Evolutionary conservation across 352 stramenopile genomes (phyloP).

Genomic region (Phytopythium kandeliae): DNA sequence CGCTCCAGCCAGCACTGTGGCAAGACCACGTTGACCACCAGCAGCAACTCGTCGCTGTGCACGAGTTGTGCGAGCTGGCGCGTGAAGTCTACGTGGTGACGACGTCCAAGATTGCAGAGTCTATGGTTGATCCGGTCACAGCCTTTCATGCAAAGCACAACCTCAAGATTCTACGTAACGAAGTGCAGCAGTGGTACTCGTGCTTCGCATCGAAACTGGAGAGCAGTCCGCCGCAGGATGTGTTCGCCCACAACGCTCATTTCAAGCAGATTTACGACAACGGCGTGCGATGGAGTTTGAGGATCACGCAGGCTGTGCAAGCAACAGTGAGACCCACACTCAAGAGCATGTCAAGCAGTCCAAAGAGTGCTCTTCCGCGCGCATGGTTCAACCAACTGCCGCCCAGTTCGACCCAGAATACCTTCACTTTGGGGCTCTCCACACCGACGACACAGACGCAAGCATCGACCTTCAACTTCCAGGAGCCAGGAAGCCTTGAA

Average conservation of each 20-base stretch:
- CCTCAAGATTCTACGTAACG: conserved; percentile 69
- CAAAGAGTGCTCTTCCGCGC: conserved; percentile 62
- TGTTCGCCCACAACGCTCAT: conserved; percentile 76
- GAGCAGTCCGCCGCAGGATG: conserved; percentile 57
- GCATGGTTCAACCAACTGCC: conserved; percentile 76
- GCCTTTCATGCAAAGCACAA: conserved; percentile 64
- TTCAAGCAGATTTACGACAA: conserved; percentile 83
- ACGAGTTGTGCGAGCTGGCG: conserved; percentile 71
- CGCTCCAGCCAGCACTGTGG: conserved; percentile 76
- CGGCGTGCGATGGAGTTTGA: conserved; percentile 66
- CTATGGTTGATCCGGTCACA: conserved; percentile 65
- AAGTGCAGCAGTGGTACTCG: conserved; percentile 81
- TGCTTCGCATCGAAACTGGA: conserved; percentile 75
- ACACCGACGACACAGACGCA: conserved; percentile 9
- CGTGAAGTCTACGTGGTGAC: conserved; percentile 71
- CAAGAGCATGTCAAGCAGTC: conserved; percentile 55
- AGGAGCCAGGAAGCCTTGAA: conserved; percentile 65
- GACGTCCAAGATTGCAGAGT: conserved; percentile 72
- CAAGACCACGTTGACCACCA: conserved; percentile 73
- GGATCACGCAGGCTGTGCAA: conserved; percentile 74
- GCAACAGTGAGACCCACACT: conserved; percentile 71
- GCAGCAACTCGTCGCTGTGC: conserved; percentile 50
- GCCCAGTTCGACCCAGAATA: conserved; percentile 17
- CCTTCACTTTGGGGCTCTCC: conserved; percentile 4
- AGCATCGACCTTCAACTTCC: conserved; percentile 27